phyloP scores from a whole-genome alignment of 176 grass and related monocot genomes.

The Cocos nucifera region DNA sequence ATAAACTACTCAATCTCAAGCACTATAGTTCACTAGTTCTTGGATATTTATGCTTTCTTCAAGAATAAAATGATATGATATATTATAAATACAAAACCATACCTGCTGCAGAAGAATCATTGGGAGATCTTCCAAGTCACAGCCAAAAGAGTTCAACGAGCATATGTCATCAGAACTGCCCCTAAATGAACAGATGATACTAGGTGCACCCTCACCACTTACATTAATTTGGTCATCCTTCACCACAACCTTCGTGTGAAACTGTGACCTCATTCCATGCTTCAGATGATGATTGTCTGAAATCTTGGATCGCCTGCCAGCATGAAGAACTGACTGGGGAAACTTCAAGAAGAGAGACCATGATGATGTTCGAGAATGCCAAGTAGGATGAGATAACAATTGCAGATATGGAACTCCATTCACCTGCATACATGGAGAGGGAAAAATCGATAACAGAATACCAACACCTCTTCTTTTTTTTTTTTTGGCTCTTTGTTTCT shows the following conservation, averaged over 20 bases:
- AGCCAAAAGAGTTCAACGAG: conserved; percentile 57
- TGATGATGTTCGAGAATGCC: conserved; percentile 92
- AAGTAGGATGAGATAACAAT: conserved; percentile 57
- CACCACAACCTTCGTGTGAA: conserved; percentile 67
- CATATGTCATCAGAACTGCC: conserved; percentile 30
- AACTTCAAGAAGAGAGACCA: conserved; percentile 85
- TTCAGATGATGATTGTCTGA: conserved; percentile 34
- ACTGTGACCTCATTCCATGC: conserved; percentile 54
- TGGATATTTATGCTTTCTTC: too few species aligned
- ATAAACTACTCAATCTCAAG: too few species aligned
- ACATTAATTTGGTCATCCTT: conserved; percentile 89
- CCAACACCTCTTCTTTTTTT: too few species aligned
- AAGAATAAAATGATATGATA: too few species aligned
- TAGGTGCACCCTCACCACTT: conserved; percentile 60
- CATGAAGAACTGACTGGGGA: conserved; percentile 43
- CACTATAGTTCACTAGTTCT: too few species aligned
- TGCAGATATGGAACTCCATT: conserved; percentile 78
- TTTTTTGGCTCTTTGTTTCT: too few species aligned
- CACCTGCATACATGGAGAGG: conserved; percentile 36
- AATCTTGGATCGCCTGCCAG: conserved; percentile 25
- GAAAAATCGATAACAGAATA: too few species aligned
- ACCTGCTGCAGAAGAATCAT: conserved; percentile 97
- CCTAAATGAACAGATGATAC: conserved; percentile 52
- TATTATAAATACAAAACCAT: conserved; percentile 2
- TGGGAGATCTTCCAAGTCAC: conserved; percentile 89